Percentiles rank a stretch among this genome's conserved stretches.
Evolutionary conservation across 2,329 filamentous ascomycete genomes (phyloP).

Genomic region (Trichoderma koningii): DNA sequence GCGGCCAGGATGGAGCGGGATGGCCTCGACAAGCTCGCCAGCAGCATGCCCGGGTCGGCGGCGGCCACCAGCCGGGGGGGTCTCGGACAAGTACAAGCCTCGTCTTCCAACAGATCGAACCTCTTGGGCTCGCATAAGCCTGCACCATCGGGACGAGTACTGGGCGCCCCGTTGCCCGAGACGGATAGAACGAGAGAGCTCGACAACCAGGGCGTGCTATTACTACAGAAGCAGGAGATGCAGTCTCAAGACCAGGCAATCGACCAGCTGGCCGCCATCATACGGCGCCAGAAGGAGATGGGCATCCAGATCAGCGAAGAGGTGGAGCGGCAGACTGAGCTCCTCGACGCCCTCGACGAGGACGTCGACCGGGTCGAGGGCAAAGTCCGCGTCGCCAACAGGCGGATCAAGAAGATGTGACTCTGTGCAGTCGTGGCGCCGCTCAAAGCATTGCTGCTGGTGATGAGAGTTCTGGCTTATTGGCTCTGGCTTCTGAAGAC

Average conservation of each 20-base stretch:
- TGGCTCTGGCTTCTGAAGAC: constrained; percentile 36
- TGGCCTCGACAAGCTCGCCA: constrained; percentile 71
- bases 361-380: constrained; percentile 66
- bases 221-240: constrained; percentile 75
- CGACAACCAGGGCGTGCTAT: constrained; percentile 73
- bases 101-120: constrained; percentile 52
- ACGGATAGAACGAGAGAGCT: constrained; percentile 75
- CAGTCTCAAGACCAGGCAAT: constrained; percentile 74
- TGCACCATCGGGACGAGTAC: constrained; percentile 61
- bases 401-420: constrained; percentile 67
- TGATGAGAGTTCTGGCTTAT: constrained; percentile 39
- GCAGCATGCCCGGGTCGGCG: constrained; percentile 48
- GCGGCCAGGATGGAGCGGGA: constrained; percentile 73
- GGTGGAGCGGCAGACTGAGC: constrained; percentile 68
- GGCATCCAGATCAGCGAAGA: constrained; percentile 75
- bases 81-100: constrained; percentile 53
- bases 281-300: constrained; percentile 75
- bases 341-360: constrained; percentile 67
- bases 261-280: constrained; percentile 66
- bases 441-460: constrained; percentile 36
- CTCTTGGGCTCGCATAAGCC: constrained; percentile 46
- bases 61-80: constrained; percentile 40
- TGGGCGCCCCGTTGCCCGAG: constrained; percentile 72
- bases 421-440: constrained; percentile 35
- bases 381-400: constrained; percentile 75